Conservation (phyloP, 257 asterid genomes). For the Gentiana dahurica region DNA sequence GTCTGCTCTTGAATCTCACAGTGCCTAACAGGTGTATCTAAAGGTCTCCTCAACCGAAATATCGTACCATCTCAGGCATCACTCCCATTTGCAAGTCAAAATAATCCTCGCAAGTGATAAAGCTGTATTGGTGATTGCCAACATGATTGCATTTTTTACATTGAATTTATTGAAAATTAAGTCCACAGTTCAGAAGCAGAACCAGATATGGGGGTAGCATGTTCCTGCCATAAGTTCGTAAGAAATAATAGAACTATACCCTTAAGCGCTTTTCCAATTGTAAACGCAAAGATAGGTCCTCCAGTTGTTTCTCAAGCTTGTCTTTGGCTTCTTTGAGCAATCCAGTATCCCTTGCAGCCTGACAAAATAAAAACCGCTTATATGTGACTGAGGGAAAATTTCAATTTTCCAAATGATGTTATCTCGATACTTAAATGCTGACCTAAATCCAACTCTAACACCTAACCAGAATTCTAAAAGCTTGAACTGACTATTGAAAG, state of each 20-base stretch:
- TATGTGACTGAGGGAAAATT: not conserved
- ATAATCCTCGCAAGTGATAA: too few relatives aligned
- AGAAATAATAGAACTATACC: slow-evolving; percentile 30
- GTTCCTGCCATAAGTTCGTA: not conserved
- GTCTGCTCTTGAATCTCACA: too few relatives aligned
- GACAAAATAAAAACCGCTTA: slow-evolving; percentile 14
- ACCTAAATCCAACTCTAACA: not conserved
- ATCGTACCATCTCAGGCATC: too few relatives aligned
- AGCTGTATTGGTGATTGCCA: not conserved
- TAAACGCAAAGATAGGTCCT: slow-evolving; percentile 94
- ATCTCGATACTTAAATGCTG: not conserved
- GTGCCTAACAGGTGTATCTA: too few relatives aligned
- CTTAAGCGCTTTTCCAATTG: slow-evolving; percentile 93
- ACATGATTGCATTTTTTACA: not conserved
- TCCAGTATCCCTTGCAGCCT: slow-evolving; percentile 99
- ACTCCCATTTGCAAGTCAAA: too few relatives aligned
- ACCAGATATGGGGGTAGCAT: too few relatives aligned
- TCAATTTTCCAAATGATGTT: not conserved
- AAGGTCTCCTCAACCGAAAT: too few relatives aligned
- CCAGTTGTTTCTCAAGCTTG: slow-evolving; percentile 92
- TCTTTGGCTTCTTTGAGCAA: slow-evolving; percentile 98
- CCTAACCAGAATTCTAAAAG: not conserved
- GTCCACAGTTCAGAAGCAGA: too few relatives aligned
- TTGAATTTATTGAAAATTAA: not conserved
- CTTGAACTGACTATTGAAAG: not conserved